phyloP scores from a whole-genome alignment of 192 early-diverging fungal genomes.

The Mortierella hygrophila region DNA sequence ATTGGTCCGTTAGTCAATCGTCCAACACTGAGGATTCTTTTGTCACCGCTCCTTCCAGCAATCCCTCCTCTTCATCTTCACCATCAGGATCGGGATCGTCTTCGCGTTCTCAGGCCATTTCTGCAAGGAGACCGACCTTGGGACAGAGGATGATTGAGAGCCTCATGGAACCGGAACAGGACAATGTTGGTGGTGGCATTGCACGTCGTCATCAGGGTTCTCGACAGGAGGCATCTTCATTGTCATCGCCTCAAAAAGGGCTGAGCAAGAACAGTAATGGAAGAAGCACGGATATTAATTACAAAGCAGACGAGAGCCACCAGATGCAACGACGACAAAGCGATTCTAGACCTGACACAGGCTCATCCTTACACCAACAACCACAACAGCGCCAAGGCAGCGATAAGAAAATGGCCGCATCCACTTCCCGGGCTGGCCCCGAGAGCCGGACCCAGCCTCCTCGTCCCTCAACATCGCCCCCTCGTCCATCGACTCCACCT shows the following conservation, averaged over 20 bases:
- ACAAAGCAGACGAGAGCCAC: not conserved
- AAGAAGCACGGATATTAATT: not conserved
- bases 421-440: not conserved
- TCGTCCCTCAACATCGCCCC: not conserved
- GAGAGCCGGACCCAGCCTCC: not conserved
- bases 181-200: not conserved
- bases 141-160: slow-evolving; percentile 7
- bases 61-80: not conserved
- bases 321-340: not conserved
- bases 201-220: not conserved
- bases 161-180: not conserved
- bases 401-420: not conserved
- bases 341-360: not conserved
- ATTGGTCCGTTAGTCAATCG: slow-evolving; percentile 36
- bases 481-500: slow-evolving; percentile 7
- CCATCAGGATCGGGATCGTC: slow-evolving; percentile 1
- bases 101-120: not conserved
- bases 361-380: not conserved
- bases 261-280: not conserved
- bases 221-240: not conserved
- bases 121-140: not conserved
- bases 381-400: no score
- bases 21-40: slow-evolving; percentile 28
- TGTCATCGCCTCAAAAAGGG: not conserved
- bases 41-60: slow-evolving; percentile 8